Percentiles rank a stretch among this genome's conserved stretches.
Conservation (phyloP, 257 asterid genomes). For the Leptodermis oblonga region DNA sequence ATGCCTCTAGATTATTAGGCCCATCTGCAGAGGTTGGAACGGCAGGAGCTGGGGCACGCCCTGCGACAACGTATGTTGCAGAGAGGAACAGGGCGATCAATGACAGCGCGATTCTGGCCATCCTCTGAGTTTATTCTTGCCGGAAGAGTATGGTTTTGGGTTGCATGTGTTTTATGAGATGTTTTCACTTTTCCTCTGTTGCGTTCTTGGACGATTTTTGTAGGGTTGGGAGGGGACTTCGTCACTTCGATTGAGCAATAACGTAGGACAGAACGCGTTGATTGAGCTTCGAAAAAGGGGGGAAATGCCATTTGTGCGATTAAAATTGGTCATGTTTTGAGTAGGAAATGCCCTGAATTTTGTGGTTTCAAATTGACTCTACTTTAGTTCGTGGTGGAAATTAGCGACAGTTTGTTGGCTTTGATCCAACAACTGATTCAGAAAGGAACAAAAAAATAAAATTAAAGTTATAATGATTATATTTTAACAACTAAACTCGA, state of each 20-base stretch:
- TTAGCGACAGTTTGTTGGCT: neutral
- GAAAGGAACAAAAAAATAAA: too few species aligned
- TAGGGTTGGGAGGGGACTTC: neutral
- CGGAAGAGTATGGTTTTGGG: neutral
- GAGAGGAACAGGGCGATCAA: constrained; percentile 11
- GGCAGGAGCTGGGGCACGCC: neutral
- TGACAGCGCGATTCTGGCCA: constrained; percentile 4
- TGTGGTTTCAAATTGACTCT: neutral
- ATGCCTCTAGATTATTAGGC: neutral
- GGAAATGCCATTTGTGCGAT: neutral
- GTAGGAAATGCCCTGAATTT: neutral
- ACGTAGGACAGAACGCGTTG: constrained; percentile 2
- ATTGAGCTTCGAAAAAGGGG: neutral
- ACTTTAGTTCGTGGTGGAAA: neutral
- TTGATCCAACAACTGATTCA: too few species aligned
- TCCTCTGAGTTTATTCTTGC: neutral
- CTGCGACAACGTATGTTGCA: constrained; percentile 2
- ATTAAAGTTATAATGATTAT: too few species aligned
- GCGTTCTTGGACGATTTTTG: neutral
- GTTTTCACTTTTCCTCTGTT: neutral
- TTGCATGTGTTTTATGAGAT: neutral
- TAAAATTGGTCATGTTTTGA: neutral
- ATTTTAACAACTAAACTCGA: too few species aligned
- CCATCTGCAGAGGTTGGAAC: neutral
- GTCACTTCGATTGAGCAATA: neutral